phyloP scores from a whole-genome alignment of 257 asterid genomes.

The Salvia hispanica region DNA sequence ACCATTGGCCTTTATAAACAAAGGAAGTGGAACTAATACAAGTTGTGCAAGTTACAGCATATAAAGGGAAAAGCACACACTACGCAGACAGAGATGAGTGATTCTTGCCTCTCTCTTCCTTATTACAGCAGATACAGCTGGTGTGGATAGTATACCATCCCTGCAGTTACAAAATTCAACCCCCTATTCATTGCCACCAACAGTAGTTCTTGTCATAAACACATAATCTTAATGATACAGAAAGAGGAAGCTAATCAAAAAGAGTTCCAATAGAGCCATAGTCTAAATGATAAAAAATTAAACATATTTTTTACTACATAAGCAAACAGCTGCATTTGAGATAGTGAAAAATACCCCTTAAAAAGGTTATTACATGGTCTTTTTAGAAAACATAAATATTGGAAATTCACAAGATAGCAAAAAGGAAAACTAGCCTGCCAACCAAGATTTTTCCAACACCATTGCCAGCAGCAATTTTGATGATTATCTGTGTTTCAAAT shows the following conservation, averaged over 20 bases:
- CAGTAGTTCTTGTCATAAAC: neutral
- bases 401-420: neutral
- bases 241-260: too few species aligned
- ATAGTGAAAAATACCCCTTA: too few species aligned
- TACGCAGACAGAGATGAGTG: slow-evolving; percentile 24
- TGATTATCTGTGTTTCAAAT: slow-evolving; percentile 66
- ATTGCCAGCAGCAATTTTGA: slow-evolving; percentile 90
- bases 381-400: neutral
- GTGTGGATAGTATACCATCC: slow-evolving; percentile 92
- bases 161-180: slow-evolving; percentile 43
- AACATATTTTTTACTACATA: too few species aligned
- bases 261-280: too few species aligned
- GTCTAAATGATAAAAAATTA: too few species aligned
- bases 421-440: slow-evolving; percentile 66
- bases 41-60: neutral
- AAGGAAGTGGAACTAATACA: slow-evolving; percentile 25
- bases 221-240: neutral
- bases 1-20: slow-evolving; percentile 75
- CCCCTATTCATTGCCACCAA: slow-evolving; percentile 12
- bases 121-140: slow-evolving; percentile 96
- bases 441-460: slow-evolving; percentile 88
- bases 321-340: too few species aligned
- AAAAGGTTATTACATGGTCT: neutral
- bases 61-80: slow-evolving; percentile 20
- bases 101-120: slow-evolving; percentile 77